Conservation (phyloP, 805 yeast species). For the Myxozyma udenii region DNA sequence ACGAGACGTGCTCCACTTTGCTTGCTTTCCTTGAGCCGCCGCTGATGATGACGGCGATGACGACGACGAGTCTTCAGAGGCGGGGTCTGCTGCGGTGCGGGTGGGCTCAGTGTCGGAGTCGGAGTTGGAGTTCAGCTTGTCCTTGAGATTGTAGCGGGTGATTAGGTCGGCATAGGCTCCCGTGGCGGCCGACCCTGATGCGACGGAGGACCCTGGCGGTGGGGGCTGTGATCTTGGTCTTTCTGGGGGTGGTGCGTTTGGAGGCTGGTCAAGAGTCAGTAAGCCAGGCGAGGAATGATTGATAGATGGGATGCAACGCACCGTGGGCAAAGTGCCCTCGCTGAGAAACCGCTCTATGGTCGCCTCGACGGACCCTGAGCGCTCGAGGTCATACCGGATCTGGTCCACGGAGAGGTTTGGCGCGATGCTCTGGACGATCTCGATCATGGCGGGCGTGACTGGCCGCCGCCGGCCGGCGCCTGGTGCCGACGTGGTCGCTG, state of each 20-base stretch:
- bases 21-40: conserved; percentile 15
- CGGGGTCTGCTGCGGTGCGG: neutral
- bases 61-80: neutral
- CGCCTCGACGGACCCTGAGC: conserved; percentile 74
- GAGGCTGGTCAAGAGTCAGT: conserved; percentile 8
- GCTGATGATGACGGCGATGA: neutral
- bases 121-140: conserved; percentile 14
- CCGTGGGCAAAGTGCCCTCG: conserved; percentile 53
- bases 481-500: conserved; percentile 2
- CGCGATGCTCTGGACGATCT: conserved; percentile 77
- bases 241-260: conserved; percentile 3
- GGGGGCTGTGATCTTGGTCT: conserved; percentile 8
- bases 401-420: conserved; percentile 68
- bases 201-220: neutral
- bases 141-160: conserved; percentile 20
- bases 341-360: conserved; percentile 72
- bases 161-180: conserved; percentile 19
- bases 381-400: conserved; percentile 67
- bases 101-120: conserved; percentile 10
- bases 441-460: conserved; percentile 60
- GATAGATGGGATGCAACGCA: neutral
- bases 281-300: neutral
- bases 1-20: conserved; percentile 45
- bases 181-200: conserved; percentile 24
- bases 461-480: conserved; percentile 29